These are phyloP conservation scores for Candida pseudoviswanathii DNA, from an alignment of 1,139 yeast species.

Conservation along the genomic window DNA sequence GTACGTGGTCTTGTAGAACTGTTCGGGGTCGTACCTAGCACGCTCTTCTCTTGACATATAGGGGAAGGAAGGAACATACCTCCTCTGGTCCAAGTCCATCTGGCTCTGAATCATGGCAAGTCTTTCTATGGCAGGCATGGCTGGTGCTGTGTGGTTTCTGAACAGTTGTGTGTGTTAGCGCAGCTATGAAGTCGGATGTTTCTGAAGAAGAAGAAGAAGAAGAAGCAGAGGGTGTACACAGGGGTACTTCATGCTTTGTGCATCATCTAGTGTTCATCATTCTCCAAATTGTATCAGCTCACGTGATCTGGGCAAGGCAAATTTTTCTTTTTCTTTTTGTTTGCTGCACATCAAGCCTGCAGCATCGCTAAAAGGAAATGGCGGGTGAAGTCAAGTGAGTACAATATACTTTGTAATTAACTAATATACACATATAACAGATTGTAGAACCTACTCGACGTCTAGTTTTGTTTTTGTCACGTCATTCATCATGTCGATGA, in stretches of 20 bases:
- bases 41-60: constrained; percentile 19
- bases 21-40: constrained; percentile 13
- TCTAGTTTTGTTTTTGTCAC: constrained; percentile 17
- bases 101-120: constrained; percentile 24
- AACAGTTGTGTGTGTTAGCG: too few relatives aligned
- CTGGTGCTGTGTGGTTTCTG: neutral
- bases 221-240: too few relatives aligned
- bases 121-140: constrained; percentile 17
- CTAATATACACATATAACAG: constrained; percentile 13
- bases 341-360: constrained; percentile 32
- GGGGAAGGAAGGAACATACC: constrained; percentile 22
- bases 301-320: neutral
- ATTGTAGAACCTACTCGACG: constrained; percentile 49
- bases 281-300: neutral
- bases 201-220: too few relatives aligned
- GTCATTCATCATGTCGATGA: constrained; percentile 60
- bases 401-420: too few relatives aligned
- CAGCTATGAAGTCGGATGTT: too few relatives aligned
- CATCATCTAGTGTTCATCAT: neutral
- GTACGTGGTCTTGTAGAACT: neutral
- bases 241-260: neutral
- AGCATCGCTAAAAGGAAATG: too few relatives aligned
- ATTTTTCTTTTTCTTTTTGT: neutral
- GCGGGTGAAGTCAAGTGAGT: too few relatives aligned
- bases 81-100: constrained; percentile 11